Evolutionary conservation across 139 green algal genomes (phyloP).

Genomic region (Auxenochlorella protothecoides): DNA sequence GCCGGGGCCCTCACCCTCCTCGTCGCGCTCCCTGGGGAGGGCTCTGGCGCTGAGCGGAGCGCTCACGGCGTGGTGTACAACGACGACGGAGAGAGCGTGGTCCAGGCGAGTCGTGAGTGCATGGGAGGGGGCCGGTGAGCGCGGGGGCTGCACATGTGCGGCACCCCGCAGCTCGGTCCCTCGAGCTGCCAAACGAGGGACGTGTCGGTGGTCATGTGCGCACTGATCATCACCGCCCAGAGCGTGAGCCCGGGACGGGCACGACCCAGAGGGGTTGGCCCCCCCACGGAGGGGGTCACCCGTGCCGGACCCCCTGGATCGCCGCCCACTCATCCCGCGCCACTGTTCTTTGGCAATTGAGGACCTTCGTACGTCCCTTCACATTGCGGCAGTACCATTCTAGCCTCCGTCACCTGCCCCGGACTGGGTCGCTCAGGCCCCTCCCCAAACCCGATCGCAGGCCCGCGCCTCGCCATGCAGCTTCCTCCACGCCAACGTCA

Average conservation of each 20-base stretch:
- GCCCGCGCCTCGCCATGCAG: constrained; percentile 5
- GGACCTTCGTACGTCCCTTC: too few species aligned
- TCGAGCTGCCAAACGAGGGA: too few species aligned
- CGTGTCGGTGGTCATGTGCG: too few species aligned
- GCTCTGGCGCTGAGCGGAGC: neutral
- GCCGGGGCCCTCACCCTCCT: constrained; percentile 9
- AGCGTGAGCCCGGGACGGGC: neutral
- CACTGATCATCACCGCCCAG: neutral
- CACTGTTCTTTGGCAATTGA: too few species aligned
- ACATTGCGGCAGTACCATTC: too few species aligned
- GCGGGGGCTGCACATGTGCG: neutral
- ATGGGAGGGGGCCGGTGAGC: too few species aligned
- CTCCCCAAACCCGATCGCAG: neutral
- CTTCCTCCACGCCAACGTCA: constrained; percentile 2
- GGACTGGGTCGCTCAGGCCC: too few species aligned
- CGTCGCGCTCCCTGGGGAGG: constrained; percentile 1
- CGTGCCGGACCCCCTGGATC: neutral
- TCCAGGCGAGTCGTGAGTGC: neutral
- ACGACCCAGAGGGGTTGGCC: neutral
- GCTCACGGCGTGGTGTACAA: constrained; percentile 3
- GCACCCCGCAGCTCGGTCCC: neutral
- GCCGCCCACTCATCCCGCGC: neutral
- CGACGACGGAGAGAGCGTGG: constrained; percentile 8
- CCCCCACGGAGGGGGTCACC: neutral
- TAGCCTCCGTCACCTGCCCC: too few species aligned